These are phyloP conservation scores for Dorcoceras hygrometricum DNA, from an alignment of 257 asterid species.

Conservation along the genomic window DNA sequence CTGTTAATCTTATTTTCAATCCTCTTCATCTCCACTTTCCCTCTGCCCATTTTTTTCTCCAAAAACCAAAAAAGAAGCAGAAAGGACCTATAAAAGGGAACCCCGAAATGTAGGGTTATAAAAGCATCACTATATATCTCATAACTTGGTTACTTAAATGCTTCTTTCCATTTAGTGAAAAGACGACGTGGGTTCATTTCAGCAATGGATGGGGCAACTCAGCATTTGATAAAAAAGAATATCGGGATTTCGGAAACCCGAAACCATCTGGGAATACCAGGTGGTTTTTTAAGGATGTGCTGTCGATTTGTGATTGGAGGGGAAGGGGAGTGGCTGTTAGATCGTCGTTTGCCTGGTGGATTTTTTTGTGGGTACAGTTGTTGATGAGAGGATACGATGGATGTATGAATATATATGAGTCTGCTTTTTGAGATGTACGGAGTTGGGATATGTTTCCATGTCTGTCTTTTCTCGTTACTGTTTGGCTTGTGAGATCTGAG, in stretches of 20 bases:
- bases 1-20: slow-evolving; percentile 83
- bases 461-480: no score
- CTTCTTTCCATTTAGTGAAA: slow-evolving; percentile 22
- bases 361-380: no score
- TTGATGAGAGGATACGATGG: no score
- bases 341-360: slow-evolving; percentile 20
- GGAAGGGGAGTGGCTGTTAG: neutral
- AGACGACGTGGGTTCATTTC: neutral
- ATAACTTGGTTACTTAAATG: no score
- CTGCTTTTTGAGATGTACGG: no score
- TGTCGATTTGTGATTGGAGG: slow-evolving; percentile 33
- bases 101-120: no score
- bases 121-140: no score
- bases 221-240: no score
- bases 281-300: slow-evolving; percentile 28
- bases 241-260: neutral
- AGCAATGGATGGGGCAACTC: neutral
- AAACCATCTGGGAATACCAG: neutral
- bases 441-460: no score
- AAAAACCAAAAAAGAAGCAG: neutral
- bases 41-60: slow-evolving; percentile 61
- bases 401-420: no score
- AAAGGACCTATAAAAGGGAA: slow-evolving; percentile 42
- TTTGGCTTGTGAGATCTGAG: no score
- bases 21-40: slow-evolving; percentile 69